Evolutionary conservation across 352 stramenopile genomes (phyloP), one percentile per base, ranked within the genome.

Genomic region (Phytophthora pinifolia): DNA sequence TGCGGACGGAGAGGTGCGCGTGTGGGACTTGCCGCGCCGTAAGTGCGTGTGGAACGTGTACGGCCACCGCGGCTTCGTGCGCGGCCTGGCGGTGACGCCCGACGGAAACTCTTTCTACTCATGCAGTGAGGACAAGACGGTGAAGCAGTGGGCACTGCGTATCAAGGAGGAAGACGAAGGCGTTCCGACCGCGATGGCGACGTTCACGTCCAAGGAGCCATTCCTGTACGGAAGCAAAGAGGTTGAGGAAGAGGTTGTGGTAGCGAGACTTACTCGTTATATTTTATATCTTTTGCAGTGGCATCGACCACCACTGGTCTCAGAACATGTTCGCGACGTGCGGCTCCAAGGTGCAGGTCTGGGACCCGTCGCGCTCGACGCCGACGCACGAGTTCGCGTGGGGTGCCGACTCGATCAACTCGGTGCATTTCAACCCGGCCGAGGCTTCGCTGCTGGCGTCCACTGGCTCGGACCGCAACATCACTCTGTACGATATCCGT

Each of bases 261-360:
- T 31, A 20, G 20, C 54, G 20, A 38, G 4, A 45, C 30, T 42
- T 8, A 56, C 12, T 43, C 30, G 20, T 54, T 50, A 9, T 62
- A 17, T 33, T 45, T 9, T 35, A 4, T 45, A 34, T 47, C 36
- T 79, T 66, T 27, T 94, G 96, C 54, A 98, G 96, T 62, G 96
- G 88, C 12, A 97, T 99, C 43, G 97, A 99, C 72, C 96, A 99
- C 77, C 96, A 99, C 63, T 99, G 96, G 96, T 88, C 67, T 51
- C 84, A 98, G 51, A 74, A 85, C 36, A 75, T 94, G 51, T 98
- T 98, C 56, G 89, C 86, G 13, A 96, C 89, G n/a, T 96, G 88
- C 63, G 86, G 83, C 45, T 93, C 85, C 29, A 77, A 96, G 49
- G 96, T 99, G 25, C 86, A 98, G 61, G 77, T 99, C 12, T 99